These are phyloP conservation scores for Yarrowia osloensis DNA, from an alignment of 805 yeast genomes.

Conservation along the genomic window DNA sequence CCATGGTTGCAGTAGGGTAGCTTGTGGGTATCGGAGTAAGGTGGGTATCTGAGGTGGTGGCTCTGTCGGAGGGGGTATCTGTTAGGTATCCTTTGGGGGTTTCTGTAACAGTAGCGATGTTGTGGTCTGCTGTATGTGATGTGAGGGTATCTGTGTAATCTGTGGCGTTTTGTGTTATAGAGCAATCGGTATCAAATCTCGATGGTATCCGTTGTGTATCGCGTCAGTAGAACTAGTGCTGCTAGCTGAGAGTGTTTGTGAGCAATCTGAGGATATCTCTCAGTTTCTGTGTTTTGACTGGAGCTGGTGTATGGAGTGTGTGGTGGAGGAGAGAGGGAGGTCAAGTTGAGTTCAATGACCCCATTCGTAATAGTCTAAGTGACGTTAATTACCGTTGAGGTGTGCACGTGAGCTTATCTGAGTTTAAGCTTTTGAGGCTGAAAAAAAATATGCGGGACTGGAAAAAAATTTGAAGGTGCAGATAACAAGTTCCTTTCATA, in stretches of 20 bases:
- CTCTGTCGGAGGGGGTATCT: neutral
- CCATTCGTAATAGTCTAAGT: neutral
- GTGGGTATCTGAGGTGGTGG: neutral
- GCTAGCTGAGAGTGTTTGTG: neutral
- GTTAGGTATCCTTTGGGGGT: neutral
- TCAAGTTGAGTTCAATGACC: neutral
- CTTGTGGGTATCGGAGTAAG: neutral
- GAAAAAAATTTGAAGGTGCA: conserved; percentile 21
- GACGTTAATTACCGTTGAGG: neutral
- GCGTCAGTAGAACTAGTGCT: neutral
- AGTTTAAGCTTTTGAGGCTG: conserved; percentile 23
- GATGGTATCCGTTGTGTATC: neutral
- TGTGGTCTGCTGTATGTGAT: neutral
- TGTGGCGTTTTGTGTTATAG: neutral
- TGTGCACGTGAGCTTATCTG: conserved; percentile 30
- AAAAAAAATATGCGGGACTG: neutral
- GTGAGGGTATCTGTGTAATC: neutral
- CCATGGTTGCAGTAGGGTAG: neutral
- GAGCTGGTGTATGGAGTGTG: neutral
- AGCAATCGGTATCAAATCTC: neutral
- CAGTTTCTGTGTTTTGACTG: neutral
- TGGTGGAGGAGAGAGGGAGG: neutral
- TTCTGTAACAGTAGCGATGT: neutral
- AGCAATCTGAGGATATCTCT: conserved; percentile 20
- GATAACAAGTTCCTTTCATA: neutral